A percentile compares a stretch with the other conserved stretches of the same genome.
phyloP scores from a whole-genome alignment of 352 stramenopile genomes.

The Globisporangium spinosum region DNA sequence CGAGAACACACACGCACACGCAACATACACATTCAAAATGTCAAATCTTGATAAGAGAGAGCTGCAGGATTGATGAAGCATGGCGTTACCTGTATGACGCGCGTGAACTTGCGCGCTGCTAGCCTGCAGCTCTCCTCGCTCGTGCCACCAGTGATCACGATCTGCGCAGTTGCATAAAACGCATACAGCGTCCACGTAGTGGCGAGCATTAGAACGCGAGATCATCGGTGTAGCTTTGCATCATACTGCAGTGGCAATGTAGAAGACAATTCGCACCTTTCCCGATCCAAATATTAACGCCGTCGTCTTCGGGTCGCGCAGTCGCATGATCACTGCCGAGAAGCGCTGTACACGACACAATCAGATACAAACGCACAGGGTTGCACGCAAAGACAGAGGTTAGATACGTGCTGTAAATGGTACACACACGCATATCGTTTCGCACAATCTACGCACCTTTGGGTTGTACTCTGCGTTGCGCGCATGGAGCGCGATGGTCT shows the following conservation, averaged over 20 bases:
- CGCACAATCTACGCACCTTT: constrained; percentile 54
- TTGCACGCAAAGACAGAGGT: background rate
- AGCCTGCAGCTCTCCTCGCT: constrained; percentile 81
- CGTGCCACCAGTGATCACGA: constrained; percentile 82
- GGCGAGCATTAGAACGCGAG: background rate
- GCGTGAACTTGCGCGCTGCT: constrained; percentile 83
- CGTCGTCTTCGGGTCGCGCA: constrained; percentile 96
- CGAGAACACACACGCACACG: background rate
- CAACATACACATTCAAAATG: background rate
- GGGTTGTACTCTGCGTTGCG: constrained; percentile 99
- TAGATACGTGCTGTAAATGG: background rate
- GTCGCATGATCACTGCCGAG: constrained; percentile 93
- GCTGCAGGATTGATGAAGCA: background rate
- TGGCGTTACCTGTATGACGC: constrained; percentile 67
- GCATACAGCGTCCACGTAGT: background rate
- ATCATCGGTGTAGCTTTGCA: background rate
- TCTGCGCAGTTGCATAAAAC: constrained; percentile 28
- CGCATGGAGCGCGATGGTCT: constrained; percentile 95
- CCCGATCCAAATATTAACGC: constrained; percentile 97
- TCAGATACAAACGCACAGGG: background rate
- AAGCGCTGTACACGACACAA: constrained; percentile 71
- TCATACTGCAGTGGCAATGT: background rate
- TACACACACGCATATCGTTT: background rate
- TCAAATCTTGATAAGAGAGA: background rate
- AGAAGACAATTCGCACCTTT: constrained; percentile 49